Evolutionary conservation across 2,329 filamentous ascomycete species (phyloP).

Genomic region (Xylariales sp.): DNA sequence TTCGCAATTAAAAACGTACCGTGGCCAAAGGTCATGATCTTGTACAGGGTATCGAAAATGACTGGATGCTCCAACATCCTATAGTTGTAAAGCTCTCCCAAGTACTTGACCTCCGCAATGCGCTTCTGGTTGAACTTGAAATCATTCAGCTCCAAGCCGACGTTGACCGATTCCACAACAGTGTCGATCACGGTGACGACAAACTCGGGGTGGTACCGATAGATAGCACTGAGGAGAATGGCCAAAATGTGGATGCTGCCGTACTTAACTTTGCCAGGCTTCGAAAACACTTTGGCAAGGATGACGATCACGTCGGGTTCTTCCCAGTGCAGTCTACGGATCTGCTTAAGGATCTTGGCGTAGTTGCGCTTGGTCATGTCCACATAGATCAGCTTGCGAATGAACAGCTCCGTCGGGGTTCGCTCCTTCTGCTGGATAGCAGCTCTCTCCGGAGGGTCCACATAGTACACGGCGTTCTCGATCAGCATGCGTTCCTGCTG

Average conservation of each 20-base stretch:
- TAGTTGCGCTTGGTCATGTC: slow-evolving; percentile 94
- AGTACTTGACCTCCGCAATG: slow-evolving; percentile 91
- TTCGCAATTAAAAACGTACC: slow-evolving; percentile 49
- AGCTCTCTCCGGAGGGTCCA: slow-evolving; percentile 88
- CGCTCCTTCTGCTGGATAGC: slow-evolving; percentile 96
- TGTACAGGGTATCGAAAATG: slow-evolving; percentile 93
- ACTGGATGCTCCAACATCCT: slow-evolving; percentile 93
- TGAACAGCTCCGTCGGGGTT: slow-evolving; percentile 86
- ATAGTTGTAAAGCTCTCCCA: slow-evolving; percentile 96
- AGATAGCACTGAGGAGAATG: slow-evolving; percentile 81
- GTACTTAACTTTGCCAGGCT: slow-evolving; percentile 95
- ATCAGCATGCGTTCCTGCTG: slow-evolving; percentile 97
- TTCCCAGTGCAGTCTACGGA: slow-evolving; percentile 96
- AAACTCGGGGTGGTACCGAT: slow-evolving; percentile 88
- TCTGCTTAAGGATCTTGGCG: slow-evolving; percentile 88
- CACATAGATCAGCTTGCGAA: slow-evolving; percentile 87
- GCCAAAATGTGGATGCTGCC: slow-evolving; percentile 93
- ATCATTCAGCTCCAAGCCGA: slow-evolving; percentile 91
- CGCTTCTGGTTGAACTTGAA: slow-evolving; percentile 96
- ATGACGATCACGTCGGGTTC: slow-evolving; percentile 79
- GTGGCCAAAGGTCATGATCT: slow-evolving; percentile 89
- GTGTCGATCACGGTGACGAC: slow-evolving; percentile 90
- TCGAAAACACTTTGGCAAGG: slow-evolving; percentile 88
- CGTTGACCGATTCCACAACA: slow-evolving; percentile 78
- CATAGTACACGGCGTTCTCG: slow-evolving; percentile 96